Percentiles rank a stretch among this genome's conserved stretches.
phyloP scores from a whole-genome alignment of 192 early-diverging fungal species.

The Dissophora globulifera region DNA sequence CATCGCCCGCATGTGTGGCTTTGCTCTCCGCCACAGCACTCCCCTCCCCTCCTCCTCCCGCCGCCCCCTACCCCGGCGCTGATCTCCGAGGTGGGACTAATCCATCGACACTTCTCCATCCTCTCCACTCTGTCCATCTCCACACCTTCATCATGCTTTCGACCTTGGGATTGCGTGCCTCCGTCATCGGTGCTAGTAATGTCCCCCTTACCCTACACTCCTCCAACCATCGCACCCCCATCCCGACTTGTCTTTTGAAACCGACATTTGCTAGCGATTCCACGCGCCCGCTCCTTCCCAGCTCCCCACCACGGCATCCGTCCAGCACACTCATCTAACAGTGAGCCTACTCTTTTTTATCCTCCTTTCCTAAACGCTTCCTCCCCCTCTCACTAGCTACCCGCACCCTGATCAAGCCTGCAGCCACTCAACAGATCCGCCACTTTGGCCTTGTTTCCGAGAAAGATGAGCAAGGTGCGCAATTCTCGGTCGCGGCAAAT shows the following conservation, averaged over 20 bases:
- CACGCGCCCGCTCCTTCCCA: too few species aligned
- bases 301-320: too few species aligned
- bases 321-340: too few species aligned
- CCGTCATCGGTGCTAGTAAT: slow-evolving; percentile 37
- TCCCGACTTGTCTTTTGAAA: too few species aligned
- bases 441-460: slow-evolving; percentile 47
- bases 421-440: slow-evolving; percentile 43
- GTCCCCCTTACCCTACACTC: background rate
- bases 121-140: slow-evolving; percentile 7
- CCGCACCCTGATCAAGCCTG: slow-evolving; percentile 30
- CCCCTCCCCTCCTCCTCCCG: background rate
- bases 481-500: background rate
- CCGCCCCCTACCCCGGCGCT: background rate
- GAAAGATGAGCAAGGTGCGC: slow-evolving; percentile 48
- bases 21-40: background rate
- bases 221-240: background rate
- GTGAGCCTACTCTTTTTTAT: background rate
- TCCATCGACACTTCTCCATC: background rate
- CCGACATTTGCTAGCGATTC: too few species aligned
- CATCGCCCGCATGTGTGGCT: slow-evolving; percentile 3
- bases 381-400: slow-evolving; percentile 8
- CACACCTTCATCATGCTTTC: slow-evolving; percentile 33
- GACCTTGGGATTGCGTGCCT: slow-evolving; percentile 46
- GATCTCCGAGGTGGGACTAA: background rate
- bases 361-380: background rate